These are phyloP conservation scores for Phanerochaete sordida DNA, from an alignment of 768 basidiomycete genomes.

Conservation along the genomic window DNA sequence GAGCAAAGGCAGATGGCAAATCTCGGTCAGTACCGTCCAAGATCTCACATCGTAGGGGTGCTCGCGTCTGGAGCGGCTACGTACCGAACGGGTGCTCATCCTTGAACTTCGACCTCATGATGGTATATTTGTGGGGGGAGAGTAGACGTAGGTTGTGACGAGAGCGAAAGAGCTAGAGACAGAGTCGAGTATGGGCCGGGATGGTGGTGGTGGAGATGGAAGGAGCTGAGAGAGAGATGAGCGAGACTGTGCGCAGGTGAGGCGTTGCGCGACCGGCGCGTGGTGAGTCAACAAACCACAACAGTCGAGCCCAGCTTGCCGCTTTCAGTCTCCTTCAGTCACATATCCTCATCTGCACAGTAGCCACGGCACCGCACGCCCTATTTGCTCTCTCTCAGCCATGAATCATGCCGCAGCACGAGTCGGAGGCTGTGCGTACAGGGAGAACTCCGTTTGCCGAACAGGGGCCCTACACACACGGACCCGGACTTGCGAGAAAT, in stretches of 20 bases:
- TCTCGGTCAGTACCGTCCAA: slow-evolving; percentile 28
- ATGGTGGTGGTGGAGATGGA: slow-evolving; percentile 13
- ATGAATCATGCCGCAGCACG: background rate
- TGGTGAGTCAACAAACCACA: slow-evolving; percentile 18
- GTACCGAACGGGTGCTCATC: slow-evolving; percentile 98
- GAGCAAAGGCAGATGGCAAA: slow-evolving; percentile 8
- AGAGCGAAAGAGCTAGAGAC: background rate
- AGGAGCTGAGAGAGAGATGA: slow-evolving; percentile 15
- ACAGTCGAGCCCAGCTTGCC: slow-evolving; percentile 13
- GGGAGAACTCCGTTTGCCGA: background rate
- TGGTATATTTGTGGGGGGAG: background rate
- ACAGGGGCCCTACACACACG: background rate
- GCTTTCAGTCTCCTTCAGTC: slow-evolving; percentile 6
- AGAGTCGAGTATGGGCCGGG: background rate
- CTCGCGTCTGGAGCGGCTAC: slow-evolving; percentile 29
- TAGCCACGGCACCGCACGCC: background rate
- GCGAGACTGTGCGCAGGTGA: slow-evolving; percentile 15
- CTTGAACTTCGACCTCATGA: slow-evolving; percentile 96
- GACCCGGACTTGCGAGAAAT: too few relatives aligned
- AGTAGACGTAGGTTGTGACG: background rate
- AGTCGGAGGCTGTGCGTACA: background rate
- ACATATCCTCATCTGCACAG: background rate
- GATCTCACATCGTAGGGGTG: slow-evolving; percentile 20
- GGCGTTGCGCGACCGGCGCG: slow-evolving; percentile 12
- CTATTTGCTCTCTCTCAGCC: background rate